Evolutionary conservation across 495 filamentous ascomycete genomes (phyloP), one percentile per base, ranked within the genome.

Genomic region (Aspergillus sclerotioniger): DNA sequence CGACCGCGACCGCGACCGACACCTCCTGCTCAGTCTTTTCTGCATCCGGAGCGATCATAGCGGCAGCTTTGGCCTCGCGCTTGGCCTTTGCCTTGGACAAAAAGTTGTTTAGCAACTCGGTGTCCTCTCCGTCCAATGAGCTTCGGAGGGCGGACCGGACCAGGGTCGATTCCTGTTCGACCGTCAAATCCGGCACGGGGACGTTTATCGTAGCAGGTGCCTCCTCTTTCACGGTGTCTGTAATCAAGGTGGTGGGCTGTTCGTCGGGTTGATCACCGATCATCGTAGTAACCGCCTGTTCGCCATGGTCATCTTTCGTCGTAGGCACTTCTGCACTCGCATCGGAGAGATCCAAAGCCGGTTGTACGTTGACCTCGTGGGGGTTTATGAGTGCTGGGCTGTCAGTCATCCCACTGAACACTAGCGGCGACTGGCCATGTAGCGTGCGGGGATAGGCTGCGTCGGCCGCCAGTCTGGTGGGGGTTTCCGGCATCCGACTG

Each of bases 101-200:
- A 62, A 87, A 88, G 50, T 82, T 80, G 59, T 83, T 84, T 21
- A 88, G 75, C 19, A 87, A 61, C 48, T 71, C 82, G 2, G 83
- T 82, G 69, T 87, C 83, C 51, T 84, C 81, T 58, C 80, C 75
- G 51, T 74, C 74, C n/a, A 77, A 59, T 17, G 75, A 75, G 62
- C 72, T 78, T 50, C 73, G 67, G 6, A 77, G 62, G 35, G 75
- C 74, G 41, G 76, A 77, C 54, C 74, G 71, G 17, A 76, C 73
- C 17, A 76, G 56, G 6, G 65, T 74, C 19, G 71, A 69, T 47
- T 76, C 67, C 59, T 73, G 71, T 50, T 70, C 66, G 21, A 64
- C 63, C 0, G 70, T 70, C 31, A 74, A 39, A 13, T 69, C 66
- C 31, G 57, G 64, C 37, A 62, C 58, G n/a, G 60, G 49, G 17